Base-by-base conservation (phyloP, 2,329 filamentous ascomycete species). In the Xylaria sp. region DNA sequence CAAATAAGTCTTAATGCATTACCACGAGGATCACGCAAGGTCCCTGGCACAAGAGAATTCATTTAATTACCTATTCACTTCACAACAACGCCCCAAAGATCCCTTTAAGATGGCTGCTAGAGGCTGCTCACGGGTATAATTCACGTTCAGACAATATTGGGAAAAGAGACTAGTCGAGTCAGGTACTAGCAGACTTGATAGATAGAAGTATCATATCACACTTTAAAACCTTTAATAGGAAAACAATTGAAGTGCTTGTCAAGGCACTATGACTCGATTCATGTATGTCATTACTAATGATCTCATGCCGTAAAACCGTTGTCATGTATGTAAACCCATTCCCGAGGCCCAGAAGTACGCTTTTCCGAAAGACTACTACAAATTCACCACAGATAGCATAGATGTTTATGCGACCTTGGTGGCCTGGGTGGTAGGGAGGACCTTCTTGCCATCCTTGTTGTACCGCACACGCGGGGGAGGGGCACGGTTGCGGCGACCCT, bases 391-490 rank as follows among this genome's bases (percentile, higher is more conserved):
- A 62, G 50, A 64, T 47, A 63, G 65, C 66, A n/a, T n/a, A n/a
- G n/a, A n/a, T n/a, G 54, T 67, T 69, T 78, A 77, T 57, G 81
- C 76, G 75, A 84, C 84, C 85, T 92, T 92, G 77, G 87, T 85
- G 73, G 85, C 84, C 83, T 92, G 89, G 79, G 90, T 91, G 78
- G 90, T 91, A 73, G 94, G 93, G 81, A 89, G 90, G 80, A 99
- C 89, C 91, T 99, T 99, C 93, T 99, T 99, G 87, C 94, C 94
- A 80, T 99, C 95, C 91, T 98, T 97, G 92, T 99, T 99, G 92
- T 96, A 99, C 78, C 95, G 88, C 78, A 99, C 94, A 80, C 95
- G 89, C 79, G 95, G 95, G 75, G 95, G 95, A 77, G 95, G 96
- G 77, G 94, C 94, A 82, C 95, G 92, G 92, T 99, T 99, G 84